These are phyloP conservation scores for Berberis vulgaris DNA, from an alignment of 164 flowering plant genomes.

Conservation along the genomic window DNA sequence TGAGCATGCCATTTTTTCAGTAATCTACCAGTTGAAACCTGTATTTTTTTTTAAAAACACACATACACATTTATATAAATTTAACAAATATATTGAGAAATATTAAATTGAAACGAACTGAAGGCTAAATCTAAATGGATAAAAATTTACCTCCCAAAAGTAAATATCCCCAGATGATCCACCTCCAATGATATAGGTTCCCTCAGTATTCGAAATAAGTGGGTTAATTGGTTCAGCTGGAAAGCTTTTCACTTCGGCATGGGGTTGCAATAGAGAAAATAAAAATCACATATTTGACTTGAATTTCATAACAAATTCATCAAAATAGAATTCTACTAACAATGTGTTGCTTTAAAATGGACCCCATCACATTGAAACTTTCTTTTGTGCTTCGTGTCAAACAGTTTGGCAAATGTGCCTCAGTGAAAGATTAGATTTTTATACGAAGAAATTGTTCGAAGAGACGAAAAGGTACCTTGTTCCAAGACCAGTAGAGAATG, in stretches of 20 bases:
- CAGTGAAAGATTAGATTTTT: neutral
- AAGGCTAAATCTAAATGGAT: neutral
- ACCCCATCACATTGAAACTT: too few species aligned
- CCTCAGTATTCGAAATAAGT: constrained; percentile 51
- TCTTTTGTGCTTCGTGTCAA: too few species aligned
- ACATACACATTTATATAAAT: too few species aligned
- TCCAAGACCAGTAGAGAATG: constrained; percentile 74
- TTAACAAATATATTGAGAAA: too few species aligned
- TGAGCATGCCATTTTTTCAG: constrained; percentile 84
- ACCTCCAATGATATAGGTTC: constrained; percentile 73
- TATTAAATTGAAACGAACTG: too few species aligned
- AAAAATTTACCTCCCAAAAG: constrained; percentile 66
- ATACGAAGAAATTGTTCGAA: neutral
- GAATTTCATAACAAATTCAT: neutral
- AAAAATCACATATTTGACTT: too few species aligned
- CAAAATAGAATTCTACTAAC: neutral
- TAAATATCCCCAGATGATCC: constrained; percentile 67
- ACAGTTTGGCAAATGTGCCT: too few species aligned
- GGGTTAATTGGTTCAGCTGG: constrained; percentile 74
- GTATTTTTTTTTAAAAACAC: neutral
- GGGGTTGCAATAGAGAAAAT: constrained; percentile 42
- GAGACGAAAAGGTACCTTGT: constrained; percentile 37
- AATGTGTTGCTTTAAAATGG: too few species aligned
- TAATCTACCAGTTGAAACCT: constrained; percentile 72
- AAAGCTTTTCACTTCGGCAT: constrained; percentile 66